A percentile compares a stretch with the other conserved stretches of the same genome.
Evolutionary conservation across 108 stramenopile species (phyloP).

Genomic region (Parietichytrium sp.): DNA sequence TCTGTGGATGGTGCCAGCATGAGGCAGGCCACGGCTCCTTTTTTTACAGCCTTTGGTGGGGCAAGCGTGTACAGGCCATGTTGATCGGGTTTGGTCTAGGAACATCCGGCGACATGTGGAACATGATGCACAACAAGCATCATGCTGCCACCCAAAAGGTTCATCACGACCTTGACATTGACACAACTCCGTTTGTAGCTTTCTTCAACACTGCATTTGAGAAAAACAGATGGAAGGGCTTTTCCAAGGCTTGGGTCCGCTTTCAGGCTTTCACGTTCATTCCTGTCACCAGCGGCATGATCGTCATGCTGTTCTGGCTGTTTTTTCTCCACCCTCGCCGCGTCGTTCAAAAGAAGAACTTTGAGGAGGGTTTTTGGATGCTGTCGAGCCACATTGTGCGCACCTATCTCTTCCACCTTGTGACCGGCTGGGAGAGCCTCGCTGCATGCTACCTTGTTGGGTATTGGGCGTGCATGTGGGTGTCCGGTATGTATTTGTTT

Average conservation of each 20-base stretch:
- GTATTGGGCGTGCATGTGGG: background rate
- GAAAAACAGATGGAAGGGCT: slow-evolving; percentile 57
- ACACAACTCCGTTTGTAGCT: slow-evolving; percentile 96
- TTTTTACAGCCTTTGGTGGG: background rate
- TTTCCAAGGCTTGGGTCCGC: slow-evolving; percentile 5
- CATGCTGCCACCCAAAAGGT: slow-evolving; percentile 96
- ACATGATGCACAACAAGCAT: slow-evolving; percentile 87
- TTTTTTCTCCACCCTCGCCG: slow-evolving; percentile 47
- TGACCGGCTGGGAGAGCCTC: background rate
- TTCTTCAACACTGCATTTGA: slow-evolving; percentile 72
- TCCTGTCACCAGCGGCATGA: slow-evolving; percentile 20
- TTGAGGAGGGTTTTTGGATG: background rate
- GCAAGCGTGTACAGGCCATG: slow-evolving; percentile 14
- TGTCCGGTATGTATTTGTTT: slow-evolving; percentile 45
- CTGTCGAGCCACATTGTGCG: background rate
- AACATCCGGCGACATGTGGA: slow-evolving; percentile 62
- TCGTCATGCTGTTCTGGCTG: slow-evolving; percentile 47
- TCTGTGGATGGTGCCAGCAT: slow-evolving; percentile 51
- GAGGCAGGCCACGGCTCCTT: slow-evolving; percentile 51
- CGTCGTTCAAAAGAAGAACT: slow-evolving; percentile 12
- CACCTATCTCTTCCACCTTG: background rate
- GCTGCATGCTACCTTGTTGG: background rate
- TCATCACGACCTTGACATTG: slow-evolving; percentile 74
- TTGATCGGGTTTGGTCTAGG: slow-evolving; percentile 50
- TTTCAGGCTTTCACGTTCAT: slow-evolving; percentile 42